Percentiles rank a stretch among this genome's conserved stretches.
phyloP scores from a whole-genome alignment of 768 basidiomycete species.

The Agaricus blazei region DNA sequence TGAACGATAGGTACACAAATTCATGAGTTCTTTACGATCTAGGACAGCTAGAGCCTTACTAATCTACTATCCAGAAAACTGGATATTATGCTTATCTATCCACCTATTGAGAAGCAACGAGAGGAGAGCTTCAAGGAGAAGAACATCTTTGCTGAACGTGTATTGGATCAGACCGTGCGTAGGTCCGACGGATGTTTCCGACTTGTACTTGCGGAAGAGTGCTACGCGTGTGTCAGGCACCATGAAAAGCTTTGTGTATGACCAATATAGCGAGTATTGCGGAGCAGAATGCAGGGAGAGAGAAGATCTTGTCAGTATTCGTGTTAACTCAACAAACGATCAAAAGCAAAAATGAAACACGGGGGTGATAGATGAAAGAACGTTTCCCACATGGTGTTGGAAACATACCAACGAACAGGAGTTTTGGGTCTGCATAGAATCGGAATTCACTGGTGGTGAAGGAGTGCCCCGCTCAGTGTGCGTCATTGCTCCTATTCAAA shows the following conservation, averaged over 20 bases:
- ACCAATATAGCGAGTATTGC: slow-evolving; percentile 2
- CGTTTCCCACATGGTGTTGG: no score
- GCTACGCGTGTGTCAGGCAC: slow-evolving; percentile 49
- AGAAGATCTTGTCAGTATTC: background rate
- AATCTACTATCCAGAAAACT: slow-evolving; percentile 15
- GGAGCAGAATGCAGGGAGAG: slow-evolving; percentile 5
- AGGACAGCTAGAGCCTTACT: background rate
- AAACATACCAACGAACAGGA: no score
- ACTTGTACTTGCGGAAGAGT: slow-evolving; percentile 48
- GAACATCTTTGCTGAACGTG: slow-evolving; percentile 52
- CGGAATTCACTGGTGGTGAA: background rate
- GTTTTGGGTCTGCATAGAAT: background rate
- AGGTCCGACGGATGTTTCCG: slow-evolving; percentile 55
- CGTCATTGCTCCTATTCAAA: background rate
- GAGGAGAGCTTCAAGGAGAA: slow-evolving; percentile 59
- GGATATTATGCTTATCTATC: slow-evolving; percentile 57
- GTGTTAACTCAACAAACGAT: background rate
- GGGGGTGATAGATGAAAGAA: background rate
- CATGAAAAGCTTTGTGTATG: slow-evolving; percentile 36
- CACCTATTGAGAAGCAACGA: slow-evolving; percentile 71
- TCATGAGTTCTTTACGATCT: background rate
- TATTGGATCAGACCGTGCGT: slow-evolving; percentile 62
- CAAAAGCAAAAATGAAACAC: background rate
- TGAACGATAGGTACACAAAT: slow-evolving; percentile 11
- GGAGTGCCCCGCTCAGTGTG: background rate